Conservation (phyloP, 306 rosid genomes). For the Elaeagnus macrophylla region DNA sequence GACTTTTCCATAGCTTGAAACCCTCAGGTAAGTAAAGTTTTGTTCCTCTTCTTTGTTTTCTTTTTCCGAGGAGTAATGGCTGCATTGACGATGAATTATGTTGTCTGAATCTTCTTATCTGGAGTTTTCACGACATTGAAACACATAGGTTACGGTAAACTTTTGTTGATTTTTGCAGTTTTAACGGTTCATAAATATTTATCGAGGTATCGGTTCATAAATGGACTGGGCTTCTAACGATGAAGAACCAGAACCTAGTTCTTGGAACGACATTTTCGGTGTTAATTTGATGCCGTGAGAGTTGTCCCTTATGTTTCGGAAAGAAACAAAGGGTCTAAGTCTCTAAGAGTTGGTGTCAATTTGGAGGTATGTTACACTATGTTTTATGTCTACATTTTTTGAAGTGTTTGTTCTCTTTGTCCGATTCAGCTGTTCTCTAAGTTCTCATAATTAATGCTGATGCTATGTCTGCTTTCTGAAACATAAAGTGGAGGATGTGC, state of each 20-base stretch:
- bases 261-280: constrained; percentile 67
- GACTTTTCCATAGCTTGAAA: too few species aligned
- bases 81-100: not conserved
- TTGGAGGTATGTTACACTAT: constrained; percentile 47
- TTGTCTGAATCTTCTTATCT: not conserved
- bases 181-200: constrained; percentile 14
- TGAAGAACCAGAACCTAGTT: constrained; percentile 59
- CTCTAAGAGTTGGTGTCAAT: constrained; percentile 72
- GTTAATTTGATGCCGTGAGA: constrained; percentile 73
- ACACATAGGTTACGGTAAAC: not conserved
- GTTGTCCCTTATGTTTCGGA: constrained; percentile 72
- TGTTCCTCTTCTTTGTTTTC: too few species aligned
- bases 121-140: not conserved
- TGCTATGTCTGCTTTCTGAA: too few species aligned
- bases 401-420: not conserved
- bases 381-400: not conserved
- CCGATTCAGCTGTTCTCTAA: constrained; percentile 6
- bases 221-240: constrained; percentile 47
- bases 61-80: too few species aligned
- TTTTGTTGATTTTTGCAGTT: constrained; percentile 14
- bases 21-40: too few species aligned
- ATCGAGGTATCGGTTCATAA: constrained; percentile 1
- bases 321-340: constrained; percentile 67
- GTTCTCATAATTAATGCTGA: too few species aligned
- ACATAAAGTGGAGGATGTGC: too few species aligned